Conservation (phyloP, 331 rosid genomes). For the Quercus tomentella region DNA sequence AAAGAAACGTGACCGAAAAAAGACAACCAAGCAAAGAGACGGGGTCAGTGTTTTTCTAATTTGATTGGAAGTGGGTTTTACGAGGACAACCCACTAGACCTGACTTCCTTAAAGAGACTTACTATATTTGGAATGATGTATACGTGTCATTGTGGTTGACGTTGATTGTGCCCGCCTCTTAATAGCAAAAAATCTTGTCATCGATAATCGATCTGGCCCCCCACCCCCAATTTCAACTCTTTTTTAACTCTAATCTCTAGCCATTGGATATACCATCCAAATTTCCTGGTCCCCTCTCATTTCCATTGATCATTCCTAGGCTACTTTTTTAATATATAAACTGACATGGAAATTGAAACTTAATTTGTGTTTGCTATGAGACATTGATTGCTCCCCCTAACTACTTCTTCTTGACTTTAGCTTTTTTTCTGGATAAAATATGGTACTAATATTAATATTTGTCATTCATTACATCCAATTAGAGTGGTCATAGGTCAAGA, state of each 20-base stretch:
- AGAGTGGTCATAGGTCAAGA: too few species aligned
- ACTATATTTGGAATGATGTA: conserved; percentile 42
- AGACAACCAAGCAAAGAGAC: not conserved
- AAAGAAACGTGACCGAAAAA: not conserved
- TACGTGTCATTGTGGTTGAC: conserved; percentile 48
- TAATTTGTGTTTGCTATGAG: too few species aligned
- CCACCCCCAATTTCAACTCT: conserved; percentile 17
- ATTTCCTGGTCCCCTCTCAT: conserved; percentile 4
- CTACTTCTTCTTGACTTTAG: too few species aligned
- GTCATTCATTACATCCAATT: too few species aligned
- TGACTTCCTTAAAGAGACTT: conserved; percentile 46
- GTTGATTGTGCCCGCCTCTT: conserved; percentile 52
- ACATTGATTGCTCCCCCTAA: not conserved
- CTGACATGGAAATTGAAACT: too few species aligned
- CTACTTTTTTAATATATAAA: too few species aligned
- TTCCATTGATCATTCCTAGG: not conserved
- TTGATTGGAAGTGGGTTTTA: not conserved
- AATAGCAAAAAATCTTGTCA: conserved; percentile 39
- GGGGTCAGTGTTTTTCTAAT: not conserved
- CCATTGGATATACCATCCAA: conserved; percentile 15
- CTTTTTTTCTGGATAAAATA: too few species aligned
- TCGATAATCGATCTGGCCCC: conserved; percentile 18
- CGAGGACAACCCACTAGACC: conserved; percentile 10
- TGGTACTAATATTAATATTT: too few species aligned
- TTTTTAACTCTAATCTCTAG: not conserved